A percentile compares a stretch with the other conserved stretches of the same genome.
These are phyloP conservation scores for Pelargonium fulgidum DNA, from an alignment of 441 rosid genomes.

Conservation along the genomic window DNA sequence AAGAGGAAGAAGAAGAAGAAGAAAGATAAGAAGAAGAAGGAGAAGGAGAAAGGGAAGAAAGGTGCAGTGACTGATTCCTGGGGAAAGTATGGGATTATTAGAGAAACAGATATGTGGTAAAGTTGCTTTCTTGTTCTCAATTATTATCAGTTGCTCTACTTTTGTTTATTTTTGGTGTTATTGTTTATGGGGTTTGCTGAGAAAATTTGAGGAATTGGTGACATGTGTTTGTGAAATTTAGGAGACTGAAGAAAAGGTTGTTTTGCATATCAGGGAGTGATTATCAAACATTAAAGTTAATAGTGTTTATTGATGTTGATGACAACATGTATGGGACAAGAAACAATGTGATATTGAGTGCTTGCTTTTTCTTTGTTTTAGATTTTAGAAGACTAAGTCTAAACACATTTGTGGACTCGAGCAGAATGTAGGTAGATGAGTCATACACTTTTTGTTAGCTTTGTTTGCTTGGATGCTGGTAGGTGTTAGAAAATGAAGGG, in stretches of 20 bases:
- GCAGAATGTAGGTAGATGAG: background rate
- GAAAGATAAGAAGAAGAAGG: constrained; percentile 44
- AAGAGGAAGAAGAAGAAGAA: constrained; percentile 28
- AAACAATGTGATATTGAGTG: background rate
- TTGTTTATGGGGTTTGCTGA: background rate
- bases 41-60: constrained; percentile 60
- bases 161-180: background rate
- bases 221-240: constrained; percentile 1
- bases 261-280: too few species aligned
- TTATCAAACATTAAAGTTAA: too few species aligned
- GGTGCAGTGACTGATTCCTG: constrained; percentile 85
- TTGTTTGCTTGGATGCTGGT: background rate
- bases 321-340: background rate
- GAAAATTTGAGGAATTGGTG: background rate
- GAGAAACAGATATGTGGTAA: constrained; percentile 97
- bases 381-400: background rate
- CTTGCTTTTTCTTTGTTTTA: background rate
- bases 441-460: background rate
- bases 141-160: background rate
- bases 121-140: background rate
- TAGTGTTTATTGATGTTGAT: background rate
- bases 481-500: background rate
- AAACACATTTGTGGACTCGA: background rate
- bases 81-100: constrained; percentile 85
- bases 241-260: background rate